phyloP scores from a whole-genome alignment of 208 protist genomes.

The Acanthamoeba quina region DNA sequence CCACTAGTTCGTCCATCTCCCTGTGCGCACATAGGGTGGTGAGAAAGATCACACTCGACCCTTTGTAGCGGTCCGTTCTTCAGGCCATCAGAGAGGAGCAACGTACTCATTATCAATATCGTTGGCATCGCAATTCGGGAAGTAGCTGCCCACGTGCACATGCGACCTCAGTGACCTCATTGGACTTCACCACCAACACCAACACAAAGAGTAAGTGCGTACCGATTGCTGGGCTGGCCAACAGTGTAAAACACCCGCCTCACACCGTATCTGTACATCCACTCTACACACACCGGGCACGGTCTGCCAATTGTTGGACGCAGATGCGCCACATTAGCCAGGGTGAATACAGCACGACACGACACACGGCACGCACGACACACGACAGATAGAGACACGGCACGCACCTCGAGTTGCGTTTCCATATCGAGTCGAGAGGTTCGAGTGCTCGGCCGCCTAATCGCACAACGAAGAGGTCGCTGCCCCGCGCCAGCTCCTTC shows the following conservation, averaged over 20 bases:
- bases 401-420: slow-evolving; percentile 53
- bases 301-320: not conserved
- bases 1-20: slow-evolving; percentile 46
- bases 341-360: not conserved
- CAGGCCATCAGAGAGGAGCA: not conserved
- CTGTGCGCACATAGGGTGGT: not conserved
- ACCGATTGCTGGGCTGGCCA: slow-evolving; percentile 14
- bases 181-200: not conserved
- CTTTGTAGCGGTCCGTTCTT: too few relatives aligned
- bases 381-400: not conserved
- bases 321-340: too few relatives aligned
- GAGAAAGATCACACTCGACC: too few relatives aligned
- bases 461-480: slow-evolving; percentile 68
- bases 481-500: slow-evolving; percentile 61
- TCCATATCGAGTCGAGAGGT: slow-evolving; percentile 48
- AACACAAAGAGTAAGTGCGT: not conserved
- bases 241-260: slow-evolving; percentile 65
- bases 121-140: not conserved
- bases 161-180: not conserved
- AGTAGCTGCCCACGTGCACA: not conserved
- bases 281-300: slow-evolving; percentile 62
- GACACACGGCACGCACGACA: too few relatives aligned
- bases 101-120: slow-evolving; percentile 49
- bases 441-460: slow-evolving; percentile 39
- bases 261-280: slow-evolving; percentile 58